Evolutionary conservation across 306 rosid species (phyloP).

Genomic region (Glycine latifolia): DNA sequence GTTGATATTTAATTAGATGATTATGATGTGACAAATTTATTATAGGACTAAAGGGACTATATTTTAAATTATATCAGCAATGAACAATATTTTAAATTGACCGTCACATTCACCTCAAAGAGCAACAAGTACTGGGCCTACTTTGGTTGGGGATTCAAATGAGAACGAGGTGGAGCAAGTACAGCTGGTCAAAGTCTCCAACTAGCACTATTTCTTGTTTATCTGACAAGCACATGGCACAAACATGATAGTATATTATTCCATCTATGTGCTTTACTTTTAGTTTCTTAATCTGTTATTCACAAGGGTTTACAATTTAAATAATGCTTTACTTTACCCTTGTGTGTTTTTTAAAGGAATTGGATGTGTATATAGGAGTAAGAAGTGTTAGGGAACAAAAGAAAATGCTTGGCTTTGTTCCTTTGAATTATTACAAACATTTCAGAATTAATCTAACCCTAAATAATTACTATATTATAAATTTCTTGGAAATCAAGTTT

Average conservation of each 20-base stretch:
- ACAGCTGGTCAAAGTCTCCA: slow-evolving; percentile 47
- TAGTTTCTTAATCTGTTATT: background rate
- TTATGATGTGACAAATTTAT: slow-evolving; percentile 12
- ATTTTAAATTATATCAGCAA: background rate
- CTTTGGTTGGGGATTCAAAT: slow-evolving; percentile 42
- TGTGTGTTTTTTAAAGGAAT: background rate
- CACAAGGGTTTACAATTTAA: background rate
- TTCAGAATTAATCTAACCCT: background rate
- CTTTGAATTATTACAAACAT: background rate
- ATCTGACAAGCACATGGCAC: slow-evolving; percentile 51
- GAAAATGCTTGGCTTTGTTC: background rate
- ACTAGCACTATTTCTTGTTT: slow-evolving; percentile 50
- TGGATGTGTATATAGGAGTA: background rate
- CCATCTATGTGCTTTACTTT: slow-evolving; percentile 5
- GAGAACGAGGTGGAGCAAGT: slow-evolving; percentile 46
- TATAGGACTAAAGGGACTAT: slow-evolving; percentile 1
- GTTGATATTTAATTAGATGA: slow-evolving; percentile 13
- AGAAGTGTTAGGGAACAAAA: background rate
- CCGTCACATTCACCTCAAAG: slow-evolving; percentile 35
- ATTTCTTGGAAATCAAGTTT: no score
- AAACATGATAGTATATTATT: slow-evolving; percentile 22
- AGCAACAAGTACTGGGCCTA: slow-evolving; percentile 41
- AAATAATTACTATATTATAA: no score
- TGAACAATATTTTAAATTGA: slow-evolving; percentile 33
- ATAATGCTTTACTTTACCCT: background rate